Evolutionary conservation across 371 early-diverging fungal species (phyloP).

Genomic region (Fennellomyces sp.): DNA sequence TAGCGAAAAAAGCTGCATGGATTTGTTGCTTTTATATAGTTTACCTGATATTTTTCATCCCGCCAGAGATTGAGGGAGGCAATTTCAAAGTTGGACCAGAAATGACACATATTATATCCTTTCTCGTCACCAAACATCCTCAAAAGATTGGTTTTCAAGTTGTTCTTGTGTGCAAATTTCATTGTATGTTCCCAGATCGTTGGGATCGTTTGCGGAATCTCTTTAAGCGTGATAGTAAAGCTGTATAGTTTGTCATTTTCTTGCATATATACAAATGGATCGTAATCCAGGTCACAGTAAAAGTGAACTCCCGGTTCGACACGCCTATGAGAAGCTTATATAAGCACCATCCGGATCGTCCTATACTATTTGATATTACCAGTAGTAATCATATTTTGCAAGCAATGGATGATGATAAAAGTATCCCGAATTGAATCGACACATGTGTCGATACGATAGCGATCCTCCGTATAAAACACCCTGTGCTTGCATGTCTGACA

Average conservation of each 20-base stretch:
- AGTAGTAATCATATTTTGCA: constrained; percentile 88
- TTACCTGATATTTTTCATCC: constrained; percentile 64
- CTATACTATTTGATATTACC: constrained; percentile 58
- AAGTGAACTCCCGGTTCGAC: constrained; percentile 93
- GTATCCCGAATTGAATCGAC: constrained; percentile 82
- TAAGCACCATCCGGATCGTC: too few species aligned
- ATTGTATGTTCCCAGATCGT: constrained; percentile 79
- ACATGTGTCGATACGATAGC: constrained; percentile 46
- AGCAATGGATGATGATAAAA: constrained; percentile 90
- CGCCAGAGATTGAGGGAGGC: constrained; percentile 82
- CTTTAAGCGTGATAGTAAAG: constrained; percentile 82
- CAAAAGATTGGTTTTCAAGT: constrained; percentile 35
- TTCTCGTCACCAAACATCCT: constrained; percentile 45
- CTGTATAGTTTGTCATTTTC: constrained; percentile 80
- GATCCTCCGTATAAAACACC: constrained; percentile 70
- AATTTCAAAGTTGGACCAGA: constrained; percentile 93
- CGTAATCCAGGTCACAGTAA: constrained; percentile 88
- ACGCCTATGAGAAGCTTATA: constrained; percentile 75
- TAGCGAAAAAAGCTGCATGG: too few species aligned
- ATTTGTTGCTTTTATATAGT: too few species aligned
- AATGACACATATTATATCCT: constrained; percentile 76
- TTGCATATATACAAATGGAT: constrained; percentile 87
- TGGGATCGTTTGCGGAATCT: constrained; percentile 83
- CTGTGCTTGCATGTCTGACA: constrained; percentile 58
- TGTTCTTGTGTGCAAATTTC: constrained; percentile 48